Conservation (phyloP, 495 filamentous ascomycete species). For the Penicillium coffeae region DNA sequence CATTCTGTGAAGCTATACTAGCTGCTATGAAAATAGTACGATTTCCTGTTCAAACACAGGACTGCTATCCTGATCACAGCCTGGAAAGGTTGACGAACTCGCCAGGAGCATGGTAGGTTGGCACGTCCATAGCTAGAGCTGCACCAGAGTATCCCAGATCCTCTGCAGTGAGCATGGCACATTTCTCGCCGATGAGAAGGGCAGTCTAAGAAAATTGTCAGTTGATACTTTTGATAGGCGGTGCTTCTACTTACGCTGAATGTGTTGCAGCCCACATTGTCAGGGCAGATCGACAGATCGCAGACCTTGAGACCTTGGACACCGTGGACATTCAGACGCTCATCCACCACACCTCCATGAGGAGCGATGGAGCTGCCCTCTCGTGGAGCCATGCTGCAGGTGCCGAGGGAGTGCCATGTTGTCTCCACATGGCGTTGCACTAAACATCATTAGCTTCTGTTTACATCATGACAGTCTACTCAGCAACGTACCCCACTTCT, state of each 20-base stretch:
- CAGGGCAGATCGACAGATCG: constrained; percentile 75
- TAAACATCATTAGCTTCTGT: constrained; percentile 4
- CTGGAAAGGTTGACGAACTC: constrained; percentile 33
- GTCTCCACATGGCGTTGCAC: constrained; percentile 65
- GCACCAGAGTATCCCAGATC: constrained; percentile 72
- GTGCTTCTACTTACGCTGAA: constrained; percentile 39
- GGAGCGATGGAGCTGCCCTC: constrained; percentile 78
- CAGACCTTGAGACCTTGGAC: constrained; percentile 79
- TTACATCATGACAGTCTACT: not conserved
- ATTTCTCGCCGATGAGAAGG: constrained; percentile 81
- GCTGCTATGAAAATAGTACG: too few species aligned
- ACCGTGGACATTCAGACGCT: constrained; percentile 75
- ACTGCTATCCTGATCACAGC: constrained; percentile 12
- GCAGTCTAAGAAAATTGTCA: constrained; percentile 49
- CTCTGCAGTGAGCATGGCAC: constrained; percentile 65
- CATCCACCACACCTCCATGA: constrained; percentile 71
- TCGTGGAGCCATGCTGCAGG: constrained; percentile 76
- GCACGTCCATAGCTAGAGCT: constrained; percentile 74
- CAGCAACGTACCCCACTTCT: constrained; percentile 64
- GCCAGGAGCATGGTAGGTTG: constrained; percentile 56
- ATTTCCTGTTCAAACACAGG: too few species aligned
- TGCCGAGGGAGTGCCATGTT: constrained; percentile 70
- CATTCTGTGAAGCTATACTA: too few species aligned
- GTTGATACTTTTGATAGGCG: not conserved
- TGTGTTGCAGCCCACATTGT: constrained; percentile 81